Percentiles rank a stretch among this genome's conserved stretches.
Conservation (phyloP, 371 early-diverging fungal species). For the Mortierella sp. region DNA sequence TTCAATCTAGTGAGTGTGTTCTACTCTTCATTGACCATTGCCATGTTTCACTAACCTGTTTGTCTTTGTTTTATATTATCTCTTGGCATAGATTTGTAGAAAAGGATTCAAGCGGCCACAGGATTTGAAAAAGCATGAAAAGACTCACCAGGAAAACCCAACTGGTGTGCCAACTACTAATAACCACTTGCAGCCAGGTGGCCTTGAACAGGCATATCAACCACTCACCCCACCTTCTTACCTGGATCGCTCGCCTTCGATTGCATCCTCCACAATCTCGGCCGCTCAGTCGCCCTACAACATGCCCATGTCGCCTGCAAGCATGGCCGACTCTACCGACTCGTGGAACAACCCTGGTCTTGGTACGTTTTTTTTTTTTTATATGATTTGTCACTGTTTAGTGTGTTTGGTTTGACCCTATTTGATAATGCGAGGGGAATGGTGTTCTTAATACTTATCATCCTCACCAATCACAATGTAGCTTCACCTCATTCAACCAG, state of each 20-base stretch:
- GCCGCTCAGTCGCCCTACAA: constrained; percentile 37
- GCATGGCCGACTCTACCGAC: constrained; percentile 32
- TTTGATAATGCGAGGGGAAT: background rate
- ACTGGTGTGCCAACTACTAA: constrained; percentile 3
- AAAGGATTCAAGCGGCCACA: constrained; percentile 95
- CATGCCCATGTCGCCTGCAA: constrained; percentile 48
- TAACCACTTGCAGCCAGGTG: constrained; percentile 43
- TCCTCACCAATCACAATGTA: constrained; percentile 9
- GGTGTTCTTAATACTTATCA: constrained; percentile 7
- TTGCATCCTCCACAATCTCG: constrained; percentile 28
- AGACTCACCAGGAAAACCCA: constrained; percentile 76
- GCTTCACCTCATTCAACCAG: constrained; percentile 50
- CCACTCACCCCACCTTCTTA: constrained; percentile 55
- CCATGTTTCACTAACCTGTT: background rate
- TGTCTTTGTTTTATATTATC: constrained; percentile 1
- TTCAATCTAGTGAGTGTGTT: too few species aligned
- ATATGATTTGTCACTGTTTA: background rate
- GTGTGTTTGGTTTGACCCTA: too few species aligned
- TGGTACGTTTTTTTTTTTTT: constrained; percentile 20
- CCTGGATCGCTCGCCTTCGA: constrained; percentile 48
- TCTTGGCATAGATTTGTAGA: constrained; percentile 72
- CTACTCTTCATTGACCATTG: too few species aligned
- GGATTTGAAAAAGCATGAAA: constrained; percentile 95
- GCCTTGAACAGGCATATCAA: constrained; percentile 18
- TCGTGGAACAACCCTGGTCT: constrained; percentile 52